Evolutionary conservation across 208 protist species (phyloP).

Genomic region (Leishmania gerbilli): DNA sequence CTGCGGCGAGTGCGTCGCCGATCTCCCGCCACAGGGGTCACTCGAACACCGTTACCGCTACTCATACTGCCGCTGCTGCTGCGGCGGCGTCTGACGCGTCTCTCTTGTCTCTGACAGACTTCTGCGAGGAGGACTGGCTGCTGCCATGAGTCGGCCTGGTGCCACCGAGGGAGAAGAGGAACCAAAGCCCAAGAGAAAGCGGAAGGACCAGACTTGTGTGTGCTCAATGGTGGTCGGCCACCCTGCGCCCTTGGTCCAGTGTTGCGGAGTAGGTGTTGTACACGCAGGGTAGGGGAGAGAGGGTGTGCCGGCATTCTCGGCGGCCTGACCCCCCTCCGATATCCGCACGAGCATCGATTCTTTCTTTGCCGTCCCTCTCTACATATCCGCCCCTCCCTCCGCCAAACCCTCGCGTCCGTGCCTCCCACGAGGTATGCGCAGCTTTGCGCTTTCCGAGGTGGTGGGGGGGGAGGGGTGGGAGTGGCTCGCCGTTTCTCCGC

Average conservation of each 20-base stretch:
- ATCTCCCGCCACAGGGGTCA: not conserved
- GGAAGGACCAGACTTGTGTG: not conserved
- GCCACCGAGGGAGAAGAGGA: not conserved
- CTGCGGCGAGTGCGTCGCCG: not conserved
- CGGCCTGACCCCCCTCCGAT: not conserved
- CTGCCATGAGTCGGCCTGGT: slow-evolving; percentile 3
- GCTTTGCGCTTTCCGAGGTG: not conserved
- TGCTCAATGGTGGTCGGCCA: not conserved
- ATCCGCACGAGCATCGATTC: not conserved
- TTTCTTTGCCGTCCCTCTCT: not conserved
- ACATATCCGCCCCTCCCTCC: not conserved
- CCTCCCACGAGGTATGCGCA: not conserved
- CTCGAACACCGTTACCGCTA: not conserved
- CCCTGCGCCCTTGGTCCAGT: not conserved
- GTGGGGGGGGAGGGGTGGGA: not conserved
- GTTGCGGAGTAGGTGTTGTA: not conserved
- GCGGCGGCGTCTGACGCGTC: not conserved
- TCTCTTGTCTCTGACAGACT: slow-evolving; percentile 43
- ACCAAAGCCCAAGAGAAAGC: not conserved
- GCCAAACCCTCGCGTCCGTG: not conserved
- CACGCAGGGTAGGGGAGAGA: not conserved
- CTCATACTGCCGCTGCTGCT: not conserved
- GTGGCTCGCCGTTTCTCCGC: not conserved
- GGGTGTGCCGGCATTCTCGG: not conserved
- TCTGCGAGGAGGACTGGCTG: slow-evolving; percentile 59